A percentile compares a stretch with the other conserved stretches of the same genome.
Conservation (phyloP, 805 yeast species). For the Aciculoconidium aculeatum region DNA sequence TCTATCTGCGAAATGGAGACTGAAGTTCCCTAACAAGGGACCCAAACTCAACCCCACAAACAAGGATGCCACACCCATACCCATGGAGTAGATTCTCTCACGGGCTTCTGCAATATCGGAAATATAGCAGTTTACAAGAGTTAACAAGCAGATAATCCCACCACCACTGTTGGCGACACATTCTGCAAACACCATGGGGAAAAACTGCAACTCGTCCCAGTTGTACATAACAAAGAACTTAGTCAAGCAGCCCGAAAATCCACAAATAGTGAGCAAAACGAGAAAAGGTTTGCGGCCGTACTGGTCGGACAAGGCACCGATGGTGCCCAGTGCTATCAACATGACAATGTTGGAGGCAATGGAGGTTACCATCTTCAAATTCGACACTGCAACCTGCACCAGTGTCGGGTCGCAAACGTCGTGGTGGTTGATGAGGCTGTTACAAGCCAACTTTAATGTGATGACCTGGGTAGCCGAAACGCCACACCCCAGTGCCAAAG, state of each 20-base stretch:
- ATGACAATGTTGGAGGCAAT: conserved; percentile 40
- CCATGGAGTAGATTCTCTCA: conserved; percentile 52
- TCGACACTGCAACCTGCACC: conserved; percentile 39
- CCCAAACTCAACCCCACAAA: conserved; percentile 60
- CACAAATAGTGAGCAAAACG: conserved; percentile 12
- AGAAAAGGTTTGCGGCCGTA: conserved; percentile 30
- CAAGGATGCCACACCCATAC: conserved; percentile 52
- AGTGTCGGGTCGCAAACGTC: conserved; percentile 25
- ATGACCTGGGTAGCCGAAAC: conserved; percentile 37
- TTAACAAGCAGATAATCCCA: conserved; percentile 49
- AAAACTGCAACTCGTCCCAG: conserved; percentile 25
- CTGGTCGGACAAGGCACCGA: conserved; percentile 33
- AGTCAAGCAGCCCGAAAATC: conserved; percentile 17
- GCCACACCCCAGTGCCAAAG: conserved; percentile 36
- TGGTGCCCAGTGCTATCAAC: conserved; percentile 52
- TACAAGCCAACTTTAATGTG: conserved; percentile 26
- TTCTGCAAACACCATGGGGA: conserved; percentile 37
- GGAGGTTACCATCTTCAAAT: conserved; percentile 40
- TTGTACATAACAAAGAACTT: conserved; percentile 21
- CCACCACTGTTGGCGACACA: conserved; percentile 55
- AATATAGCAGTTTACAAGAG: conserved; percentile 62
- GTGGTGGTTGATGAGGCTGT: conserved; percentile 11
- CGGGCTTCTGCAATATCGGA: conserved; percentile 66
- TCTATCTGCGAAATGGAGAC: neutral
- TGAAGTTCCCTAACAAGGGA: conserved; percentile 50